Conservation (phyloP, 768 basidiomycete species). For the Trametes cingulata region DNA sequence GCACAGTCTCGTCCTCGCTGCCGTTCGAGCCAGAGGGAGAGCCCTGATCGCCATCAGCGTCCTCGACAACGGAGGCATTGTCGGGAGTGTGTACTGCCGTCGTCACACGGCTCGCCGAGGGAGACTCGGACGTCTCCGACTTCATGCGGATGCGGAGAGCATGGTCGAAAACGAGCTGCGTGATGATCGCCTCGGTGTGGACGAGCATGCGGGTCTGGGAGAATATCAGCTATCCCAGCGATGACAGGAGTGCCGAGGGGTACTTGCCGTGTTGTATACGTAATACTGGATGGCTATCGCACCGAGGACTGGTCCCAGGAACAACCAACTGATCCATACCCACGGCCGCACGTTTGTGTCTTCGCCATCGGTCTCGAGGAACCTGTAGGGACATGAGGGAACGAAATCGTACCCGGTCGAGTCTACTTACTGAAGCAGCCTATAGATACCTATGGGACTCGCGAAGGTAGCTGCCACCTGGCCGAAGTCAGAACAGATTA, state of each 20-base stretch:
- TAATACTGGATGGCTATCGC: constrained; percentile 57
- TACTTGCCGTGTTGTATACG: constrained; percentile 32
- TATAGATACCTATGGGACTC: constrained; percentile 37
- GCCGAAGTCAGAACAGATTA: neutral
- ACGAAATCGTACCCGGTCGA: neutral
- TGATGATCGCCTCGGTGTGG: constrained; percentile 46
- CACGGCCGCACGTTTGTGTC: constrained; percentile 58
- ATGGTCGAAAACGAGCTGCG: constrained; percentile 58
- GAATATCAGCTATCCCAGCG: neutral
- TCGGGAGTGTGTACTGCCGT: constrained; percentile 31
- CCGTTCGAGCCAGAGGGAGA: neutral
- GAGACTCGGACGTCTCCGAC: constrained; percentile 28
- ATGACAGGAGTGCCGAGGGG: neutral
- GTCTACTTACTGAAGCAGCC: constrained; percentile 32
- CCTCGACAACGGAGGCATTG: constrained; percentile 24
- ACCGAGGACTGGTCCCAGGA: constrained; percentile 47
- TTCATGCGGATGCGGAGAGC: constrained; percentile 54
- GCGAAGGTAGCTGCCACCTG: constrained; percentile 29
- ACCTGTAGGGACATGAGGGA: constrained; percentile 34
- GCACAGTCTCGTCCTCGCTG: constrained; percentile 22
- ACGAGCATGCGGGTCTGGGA: constrained; percentile 39
- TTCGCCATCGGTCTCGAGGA: constrained; percentile 57
- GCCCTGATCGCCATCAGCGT: neutral
- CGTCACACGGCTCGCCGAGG: constrained; percentile 24
- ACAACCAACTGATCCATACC: constrained; percentile 63